Conservation (phyloP, 768 basidiomycete genomes). For the Myochromella boudieri region DNA sequence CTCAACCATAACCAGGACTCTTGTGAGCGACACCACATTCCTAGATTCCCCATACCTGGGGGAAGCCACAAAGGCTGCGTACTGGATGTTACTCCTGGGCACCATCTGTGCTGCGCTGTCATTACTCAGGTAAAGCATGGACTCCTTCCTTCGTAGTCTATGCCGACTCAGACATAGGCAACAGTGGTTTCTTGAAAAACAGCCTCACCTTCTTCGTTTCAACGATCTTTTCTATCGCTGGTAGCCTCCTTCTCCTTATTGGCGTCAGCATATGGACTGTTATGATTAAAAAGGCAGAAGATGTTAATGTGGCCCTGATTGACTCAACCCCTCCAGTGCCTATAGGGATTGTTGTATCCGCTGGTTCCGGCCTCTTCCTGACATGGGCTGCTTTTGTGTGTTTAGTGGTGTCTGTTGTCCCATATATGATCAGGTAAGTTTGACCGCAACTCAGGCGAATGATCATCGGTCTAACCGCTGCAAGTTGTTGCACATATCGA, state of each 20-base stretch:
- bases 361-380: constrained; percentile 62
- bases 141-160: constrained; percentile 2
- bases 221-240: constrained; percentile 57
- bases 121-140: constrained; percentile 56
- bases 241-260: constrained; percentile 62
- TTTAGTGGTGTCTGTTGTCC: constrained; percentile 62
- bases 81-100: constrained; percentile 73
- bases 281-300: constrained; percentile 61
- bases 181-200: constrained; percentile 66
- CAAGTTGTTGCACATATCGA: constrained; percentile 78
- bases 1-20: constrained; percentile 48
- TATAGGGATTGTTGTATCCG: constrained; percentile 63
- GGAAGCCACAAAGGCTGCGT: constrained; percentile 64
- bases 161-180: constrained; percentile 13
- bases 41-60: constrained; percentile 62
- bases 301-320: constrained; percentile 54
- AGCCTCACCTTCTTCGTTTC: constrained; percentile 69
- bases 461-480: neutral
- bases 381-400: constrained; percentile 76
- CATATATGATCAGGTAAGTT: constrained; percentile 75
- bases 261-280: constrained; percentile 79
- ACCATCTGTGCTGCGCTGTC: constrained; percentile 67
- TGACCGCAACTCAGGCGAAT: neutral
- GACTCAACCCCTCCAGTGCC: constrained; percentile 33
- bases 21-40: constrained; percentile 56